Conservation (phyloP, 2,329 filamentous ascomycete genomes). For the Madurella fahalii region DNA sequence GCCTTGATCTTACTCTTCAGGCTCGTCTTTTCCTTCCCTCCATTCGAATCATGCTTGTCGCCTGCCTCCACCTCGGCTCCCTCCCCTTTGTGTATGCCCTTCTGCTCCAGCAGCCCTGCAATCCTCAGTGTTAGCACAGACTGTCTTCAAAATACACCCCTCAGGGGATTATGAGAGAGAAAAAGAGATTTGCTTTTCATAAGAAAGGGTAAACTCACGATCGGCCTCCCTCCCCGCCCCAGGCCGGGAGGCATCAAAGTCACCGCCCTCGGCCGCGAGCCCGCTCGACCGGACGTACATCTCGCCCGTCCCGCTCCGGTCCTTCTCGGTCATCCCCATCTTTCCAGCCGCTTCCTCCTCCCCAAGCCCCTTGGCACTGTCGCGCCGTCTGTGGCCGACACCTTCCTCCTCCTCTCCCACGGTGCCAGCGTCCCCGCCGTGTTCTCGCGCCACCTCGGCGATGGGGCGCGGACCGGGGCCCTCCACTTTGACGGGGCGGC, state of each 20-base stretch:
- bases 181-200: background rate
- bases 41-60: conserved; percentile 23
- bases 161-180: background rate
- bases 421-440: conserved; percentile 29
- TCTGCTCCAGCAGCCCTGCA: conserved; percentile 50
- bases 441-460: conserved; percentile 33
- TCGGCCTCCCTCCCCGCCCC: conserved; percentile 65
- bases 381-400: background rate
- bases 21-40: conserved; percentile 36
- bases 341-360: conserved; percentile 17
- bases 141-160: too few relatives aligned
- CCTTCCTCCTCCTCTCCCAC: conserved; percentile 2
- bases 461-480: conserved; percentile 44
- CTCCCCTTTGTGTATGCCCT: conserved; percentile 39
- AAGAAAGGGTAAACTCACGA: conserved; percentile 42
- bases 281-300: conserved; percentile 56
- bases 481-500: conserved; percentile 34
- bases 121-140: conserved; percentile 5
- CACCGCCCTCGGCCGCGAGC: conserved; percentile 59
- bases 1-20: conserved; percentile 64
- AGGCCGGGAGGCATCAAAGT: conserved; percentile 61
- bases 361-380: conserved; percentile 10
- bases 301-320: conserved; percentile 49
- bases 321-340: conserved; percentile 29
- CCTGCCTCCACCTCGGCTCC: conserved; percentile 2